A percentile compares a stretch with the other conserved stretches of the same genome.
These are phyloP conservation scores for Meredithiella fracta DNA, from an alignment of 2,329 filamentous ascomycete species.

Conservation along the genomic window DNA sequence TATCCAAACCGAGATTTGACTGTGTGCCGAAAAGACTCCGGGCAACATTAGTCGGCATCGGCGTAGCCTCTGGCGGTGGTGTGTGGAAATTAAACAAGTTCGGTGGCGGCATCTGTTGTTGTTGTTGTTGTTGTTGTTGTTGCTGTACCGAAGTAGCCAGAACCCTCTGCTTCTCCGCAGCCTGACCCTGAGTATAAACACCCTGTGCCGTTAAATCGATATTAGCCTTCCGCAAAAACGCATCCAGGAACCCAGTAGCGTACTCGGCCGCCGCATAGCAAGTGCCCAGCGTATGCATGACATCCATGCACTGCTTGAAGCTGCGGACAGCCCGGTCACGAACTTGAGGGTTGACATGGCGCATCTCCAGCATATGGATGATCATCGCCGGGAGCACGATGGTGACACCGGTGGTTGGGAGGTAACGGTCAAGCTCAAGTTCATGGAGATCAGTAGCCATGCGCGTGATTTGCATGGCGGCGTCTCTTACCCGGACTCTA, in stretches of 20 bases:
- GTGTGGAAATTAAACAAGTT: conserved; percentile 28
- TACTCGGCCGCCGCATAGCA: conserved; percentile 92
- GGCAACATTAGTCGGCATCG: conserved; percentile 18
- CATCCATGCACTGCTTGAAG: conserved; percentile 83
- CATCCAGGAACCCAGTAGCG: conserved; percentile 86
- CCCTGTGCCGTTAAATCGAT: conserved; percentile 43
- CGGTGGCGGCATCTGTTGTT: conserved; percentile 3
- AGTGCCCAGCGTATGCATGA: conserved; percentile 73
- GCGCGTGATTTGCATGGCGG: conserved; percentile 69
- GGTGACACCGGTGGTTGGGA: conserved; percentile 81
- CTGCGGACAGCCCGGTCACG: conserved; percentile 59
- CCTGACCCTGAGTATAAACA: background rate
- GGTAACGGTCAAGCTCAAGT: conserved; percentile 55
- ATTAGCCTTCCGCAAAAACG: conserved; percentile 72
- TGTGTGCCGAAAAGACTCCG: conserved; percentile 5
- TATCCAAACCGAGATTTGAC: background rate
- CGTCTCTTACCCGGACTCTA: conserved; percentile 63
- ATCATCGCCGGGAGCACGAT: conserved; percentile 86
- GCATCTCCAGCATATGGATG: conserved; percentile 84
- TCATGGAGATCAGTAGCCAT: conserved; percentile 65
- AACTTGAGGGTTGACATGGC: conserved; percentile 56
- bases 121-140: background rate
- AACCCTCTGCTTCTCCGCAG: background rate
- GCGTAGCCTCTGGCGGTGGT: conserved; percentile 36
- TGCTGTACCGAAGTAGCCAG: background rate